Conservation (phyloP, 2,329 filamentous ascomycete species). For the Didymella glomerata region DNA sequence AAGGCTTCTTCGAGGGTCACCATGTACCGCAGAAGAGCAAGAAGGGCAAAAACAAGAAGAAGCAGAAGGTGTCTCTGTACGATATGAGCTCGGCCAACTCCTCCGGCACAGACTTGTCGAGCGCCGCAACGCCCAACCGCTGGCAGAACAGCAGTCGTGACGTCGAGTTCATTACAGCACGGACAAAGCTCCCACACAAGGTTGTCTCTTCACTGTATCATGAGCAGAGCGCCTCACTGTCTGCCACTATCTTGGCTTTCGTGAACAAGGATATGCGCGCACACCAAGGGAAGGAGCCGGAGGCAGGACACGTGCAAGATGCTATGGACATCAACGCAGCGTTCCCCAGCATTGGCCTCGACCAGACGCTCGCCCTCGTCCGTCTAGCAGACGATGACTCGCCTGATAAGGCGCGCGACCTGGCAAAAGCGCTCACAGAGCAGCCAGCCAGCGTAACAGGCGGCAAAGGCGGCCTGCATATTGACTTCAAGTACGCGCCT, state of each 20-base stretch:
- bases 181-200: slow-evolving; percentile 58
- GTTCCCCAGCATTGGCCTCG: slow-evolving; percentile 61
- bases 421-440: slow-evolving; percentile 63
- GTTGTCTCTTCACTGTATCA: slow-evolving; percentile 67
- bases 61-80: slow-evolving; percentile 41
- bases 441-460: slow-evolving; percentile 41
- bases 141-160: slow-evolving; percentile 67
- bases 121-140: slow-evolving; percentile 55
- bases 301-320: slow-evolving; percentile 58
- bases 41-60: slow-evolving; percentile 56
- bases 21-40: slow-evolving; percentile 52
- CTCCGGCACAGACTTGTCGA: slow-evolving; percentile 33
- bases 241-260: slow-evolving; percentile 64
- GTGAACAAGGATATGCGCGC: slow-evolving; percentile 58
- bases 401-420: slow-evolving; percentile 65
- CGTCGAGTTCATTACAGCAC: slow-evolving; percentile 67
- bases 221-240: slow-evolving; percentile 63
- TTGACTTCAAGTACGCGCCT: slow-evolving; percentile 59
- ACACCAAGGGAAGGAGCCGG: slow-evolving; percentile 46
- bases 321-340: slow-evolving; percentile 63
- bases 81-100: slow-evolving; percentile 31
- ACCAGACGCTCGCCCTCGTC: slow-evolving; percentile 63
- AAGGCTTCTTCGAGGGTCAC: slow-evolving; percentile 75
- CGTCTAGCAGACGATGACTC: slow-evolving; percentile 65
- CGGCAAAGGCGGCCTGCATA: slow-evolving; percentile 54